Evolutionary conservation across 176 grass and related monocot genomes (phyloP).

Genomic region (Aegilops tauschii): DNA sequence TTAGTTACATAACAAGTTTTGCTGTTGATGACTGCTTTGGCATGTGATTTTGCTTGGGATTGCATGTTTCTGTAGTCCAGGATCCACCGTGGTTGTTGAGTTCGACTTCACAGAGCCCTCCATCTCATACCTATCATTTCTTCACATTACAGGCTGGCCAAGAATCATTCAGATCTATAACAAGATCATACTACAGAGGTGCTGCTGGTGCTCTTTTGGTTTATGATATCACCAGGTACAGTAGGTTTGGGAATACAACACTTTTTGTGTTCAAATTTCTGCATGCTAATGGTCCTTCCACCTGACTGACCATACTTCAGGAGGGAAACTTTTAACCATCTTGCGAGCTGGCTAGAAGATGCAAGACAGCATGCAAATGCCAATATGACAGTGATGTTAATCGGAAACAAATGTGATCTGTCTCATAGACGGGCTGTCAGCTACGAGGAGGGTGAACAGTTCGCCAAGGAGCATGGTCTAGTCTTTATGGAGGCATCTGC

Average conservation of each 20-base stretch:
- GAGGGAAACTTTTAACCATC: slow-evolving; percentile 88
- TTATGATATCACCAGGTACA: slow-evolving; percentile 78
- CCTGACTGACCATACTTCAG: slow-evolving; percentile 25
- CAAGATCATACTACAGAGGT: slow-evolving; percentile 86
- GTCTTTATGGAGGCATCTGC: slow-evolving; percentile 87
- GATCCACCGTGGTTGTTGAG: not conserved
- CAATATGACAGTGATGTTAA: slow-evolving; percentile 78
- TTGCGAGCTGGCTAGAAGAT: slow-evolving; percentile 82
- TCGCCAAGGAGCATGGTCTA: slow-evolving; percentile 69
- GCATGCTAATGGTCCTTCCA: not conserved
- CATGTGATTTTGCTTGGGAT: not conserved
- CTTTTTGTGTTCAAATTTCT: not conserved
- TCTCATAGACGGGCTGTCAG: slow-evolving; percentile 75
- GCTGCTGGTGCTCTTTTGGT: slow-evolving; percentile 84
- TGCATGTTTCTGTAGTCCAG: not conserved
- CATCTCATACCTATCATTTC: slow-evolving; percentile 23
- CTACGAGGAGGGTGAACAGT: slow-evolving; percentile 77
- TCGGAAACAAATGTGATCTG: slow-evolving; percentile 79
- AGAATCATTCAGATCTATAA: slow-evolving; percentile 87
- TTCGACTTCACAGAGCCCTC: not conserved
- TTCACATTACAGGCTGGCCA: slow-evolving; percentile 57
- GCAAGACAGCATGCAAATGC: slow-evolving; percentile 77
- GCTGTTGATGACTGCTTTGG: not conserved
- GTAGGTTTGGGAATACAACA: not conserved
- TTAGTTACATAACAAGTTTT: slow-evolving; percentile 17